These are phyloP conservation scores for Solanum hybrid DNA, from an alignment of 305 asterid genomes.

Conservation along the genomic window DNA sequence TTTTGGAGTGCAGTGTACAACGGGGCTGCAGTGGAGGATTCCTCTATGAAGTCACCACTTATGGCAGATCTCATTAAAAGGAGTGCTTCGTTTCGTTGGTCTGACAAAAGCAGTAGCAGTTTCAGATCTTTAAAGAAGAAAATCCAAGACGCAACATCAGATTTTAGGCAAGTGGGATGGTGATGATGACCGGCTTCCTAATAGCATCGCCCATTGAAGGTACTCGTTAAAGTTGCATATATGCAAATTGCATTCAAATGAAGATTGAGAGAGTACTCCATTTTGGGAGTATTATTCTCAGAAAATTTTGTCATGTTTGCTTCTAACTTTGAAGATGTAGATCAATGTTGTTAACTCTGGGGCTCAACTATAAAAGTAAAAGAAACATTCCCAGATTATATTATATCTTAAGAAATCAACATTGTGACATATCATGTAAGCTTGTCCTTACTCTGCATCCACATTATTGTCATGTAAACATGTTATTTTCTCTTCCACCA, in stretches of 20 bases:
- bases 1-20: conserved; percentile 46
- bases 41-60: conserved; percentile 49
- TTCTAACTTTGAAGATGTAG: not conserved
- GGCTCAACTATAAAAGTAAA: not conserved
- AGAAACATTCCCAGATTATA: not conserved
- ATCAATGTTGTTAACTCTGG: not conserved
- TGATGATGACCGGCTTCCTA: not conserved
- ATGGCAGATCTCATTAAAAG: conserved; percentile 57
- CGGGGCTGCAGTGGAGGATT: conserved; percentile 39
- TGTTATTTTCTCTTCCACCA: not conserved
- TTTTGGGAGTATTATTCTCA: not conserved
- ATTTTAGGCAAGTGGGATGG: conserved; percentile 28
- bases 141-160: conserved; percentile 60
- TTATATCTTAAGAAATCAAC: not conserved
- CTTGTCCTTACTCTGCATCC: not conserved
- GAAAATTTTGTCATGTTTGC: not conserved
- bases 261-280: not conserved
- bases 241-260: not conserved
- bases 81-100: conserved; percentile 63
- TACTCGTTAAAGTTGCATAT: not conserved
- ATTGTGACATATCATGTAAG: not conserved
- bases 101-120: conserved; percentile 70
- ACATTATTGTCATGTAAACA: not conserved
- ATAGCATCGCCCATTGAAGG: not conserved
- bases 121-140: conserved; percentile 71